Evolutionary conservation across 2,329 filamentous ascomycete species (phyloP), one percentile per base, ranked within the genome.

Genomic region (Curvularia verruculosa): DNA sequence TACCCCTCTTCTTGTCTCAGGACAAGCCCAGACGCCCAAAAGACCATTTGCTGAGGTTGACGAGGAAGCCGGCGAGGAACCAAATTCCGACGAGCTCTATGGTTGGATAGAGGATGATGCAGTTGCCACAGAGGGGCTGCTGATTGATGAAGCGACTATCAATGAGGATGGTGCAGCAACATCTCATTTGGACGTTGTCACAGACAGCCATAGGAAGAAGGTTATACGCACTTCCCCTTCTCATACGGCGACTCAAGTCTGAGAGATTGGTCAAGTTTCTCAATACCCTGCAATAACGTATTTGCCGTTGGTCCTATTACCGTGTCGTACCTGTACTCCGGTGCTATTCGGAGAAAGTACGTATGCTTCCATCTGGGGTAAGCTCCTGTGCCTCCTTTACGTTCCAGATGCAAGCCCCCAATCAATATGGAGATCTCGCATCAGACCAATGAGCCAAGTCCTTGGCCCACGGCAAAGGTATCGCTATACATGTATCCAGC

Each of bases 81-180:
- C 83, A 28, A 81, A 82, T 15, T 78, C 75, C 19, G 87, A 89
- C 57, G 88, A 91, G 61, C 86, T 90, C 67, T 91, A 90, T 67
- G 88, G 87, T 13, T 92, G 89, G 89, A 84, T 83, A 37, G 85
- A 89, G 50, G 87, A 89, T 54, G 83, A 84, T 53, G 81, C 83
- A 49, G 77, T 80, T 31, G 73, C 75, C 12, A 73, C 76, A 29
- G 77, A 79, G 59, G 77, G 77, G 26, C 59, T 77, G 2, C 47
- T 78, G 50, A 67, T 78, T 45, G 66, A 74, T 44, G 75, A 75
- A 57, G 56, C 58, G 58, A 56, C 63, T 24, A 54, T 58, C 31
- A 45, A 52, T 4, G 52, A 61, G 46, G 56, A 61, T 31, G 49
- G 65, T 26, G 43, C 49, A 56, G 58, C 59, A 65, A 54, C 45